Base-by-base conservation (phyloP, 2,329 filamentous ascomycete genomes). In the Metarhizium robertsii region DNA sequence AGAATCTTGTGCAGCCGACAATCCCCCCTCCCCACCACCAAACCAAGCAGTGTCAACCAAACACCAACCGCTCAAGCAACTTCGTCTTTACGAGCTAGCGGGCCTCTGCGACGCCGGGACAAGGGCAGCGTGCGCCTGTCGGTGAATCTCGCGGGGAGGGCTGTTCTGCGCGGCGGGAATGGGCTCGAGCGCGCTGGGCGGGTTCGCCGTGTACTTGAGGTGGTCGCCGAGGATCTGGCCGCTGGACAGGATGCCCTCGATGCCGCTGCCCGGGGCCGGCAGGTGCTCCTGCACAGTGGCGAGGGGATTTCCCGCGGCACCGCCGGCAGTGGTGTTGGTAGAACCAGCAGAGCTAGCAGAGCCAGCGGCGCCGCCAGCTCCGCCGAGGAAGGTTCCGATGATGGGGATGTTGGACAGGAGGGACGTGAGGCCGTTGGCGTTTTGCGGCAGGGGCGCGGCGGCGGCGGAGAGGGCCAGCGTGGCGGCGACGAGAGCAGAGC, bases 121-220 rank as follows among this genome's bases (percentile, higher is more conserved):
- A 47, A 55, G 43, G 3, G 30, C 48, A 1, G 18, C 48, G 10
- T 55, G 53, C 11, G 53, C 40, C 48, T 51, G 6, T 8, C 53
- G 48, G 42, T 55, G 53, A 14, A 11, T n/a, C 40, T 55, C 53
- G 20, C 53, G 53, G 2, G 48, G 30, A 4, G 42, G 1, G 42
- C 42, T 52, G 7, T 51, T 51, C 40, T 55, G 14, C 3, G 30
- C 48, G 6, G 13, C 30, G 30, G 53, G 53, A n/a, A 55, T 51
- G 32, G 53, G 36, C 30, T 52, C n/a, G 16, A 52, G 48, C 13
- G 53, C 53, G 1, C 46, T 50, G 11, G 29, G 7, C 8, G 53
- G 53, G 53, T 55, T 55, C 40, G 20, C 14, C 6, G 32, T 40
- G 6, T 40, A 55, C 42, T 55, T 55, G 11, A 52, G 10, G 48